These are phyloP conservation scores for Suhomyces anneliseae DNA, from an alignment of 1,139 yeast species.

Conservation along the genomic window DNA sequence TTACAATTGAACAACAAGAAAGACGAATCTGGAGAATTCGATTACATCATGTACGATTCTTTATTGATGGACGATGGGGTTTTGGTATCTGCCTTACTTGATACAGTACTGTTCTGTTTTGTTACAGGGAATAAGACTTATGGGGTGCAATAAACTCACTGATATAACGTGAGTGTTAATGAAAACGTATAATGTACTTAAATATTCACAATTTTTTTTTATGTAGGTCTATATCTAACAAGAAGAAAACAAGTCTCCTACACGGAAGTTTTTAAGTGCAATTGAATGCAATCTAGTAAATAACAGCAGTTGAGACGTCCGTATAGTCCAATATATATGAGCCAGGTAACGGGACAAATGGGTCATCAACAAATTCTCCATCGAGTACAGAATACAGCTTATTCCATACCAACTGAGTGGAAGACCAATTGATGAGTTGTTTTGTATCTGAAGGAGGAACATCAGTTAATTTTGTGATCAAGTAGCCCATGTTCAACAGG, in stretches of 20 bases:
- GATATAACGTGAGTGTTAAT: no score
- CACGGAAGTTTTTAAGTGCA: no score
- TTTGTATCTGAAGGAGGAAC: slow-evolving; percentile 41
- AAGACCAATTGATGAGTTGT: slow-evolving; percentile 31
- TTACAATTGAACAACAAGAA: slow-evolving; percentile 33
- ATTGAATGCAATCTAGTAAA: no score
- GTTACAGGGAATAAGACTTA: slow-evolving; percentile 33
- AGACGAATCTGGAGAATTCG: slow-evolving; percentile 35
- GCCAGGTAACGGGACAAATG: slow-evolving; percentile 16
- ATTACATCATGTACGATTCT: slow-evolving; percentile 25
- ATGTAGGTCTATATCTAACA: no score
- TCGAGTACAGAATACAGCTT: slow-evolving; percentile 14
- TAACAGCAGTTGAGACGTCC: no score
- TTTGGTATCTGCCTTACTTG: slow-evolving; percentile 19
- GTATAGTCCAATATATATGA: slow-evolving; percentile 2
- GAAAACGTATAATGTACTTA: no score
- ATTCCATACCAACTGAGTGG: slow-evolving; percentile 35
- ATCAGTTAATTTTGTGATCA: slow-evolving; percentile 54
- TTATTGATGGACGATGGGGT: slow-evolving; percentile 12
- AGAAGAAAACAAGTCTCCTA: no score
- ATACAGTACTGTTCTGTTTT: slow-evolving; percentile 30
- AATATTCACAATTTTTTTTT: no score
- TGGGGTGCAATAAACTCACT: slow-evolving; percentile 10
- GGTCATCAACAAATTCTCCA: slow-evolving; percentile 22
- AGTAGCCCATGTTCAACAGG: slow-evolving; percentile 53